Evolutionary conservation across 2,329 filamentous ascomycete species (phyloP).

Genomic region (Rachicladosporium sp.): DNA sequence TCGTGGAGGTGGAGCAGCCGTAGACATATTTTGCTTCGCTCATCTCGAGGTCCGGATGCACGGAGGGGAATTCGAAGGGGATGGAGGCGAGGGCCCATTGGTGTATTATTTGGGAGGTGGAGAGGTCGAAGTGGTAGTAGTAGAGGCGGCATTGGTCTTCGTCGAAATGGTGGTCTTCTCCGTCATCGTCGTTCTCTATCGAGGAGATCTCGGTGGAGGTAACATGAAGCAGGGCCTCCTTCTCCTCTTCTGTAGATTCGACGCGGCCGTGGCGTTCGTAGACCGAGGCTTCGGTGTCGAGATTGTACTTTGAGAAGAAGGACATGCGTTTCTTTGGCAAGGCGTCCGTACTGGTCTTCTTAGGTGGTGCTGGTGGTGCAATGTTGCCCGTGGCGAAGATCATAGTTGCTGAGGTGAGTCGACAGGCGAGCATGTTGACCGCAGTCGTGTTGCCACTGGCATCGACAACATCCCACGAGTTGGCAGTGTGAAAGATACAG

Average conservation of each 20-base stretch:
- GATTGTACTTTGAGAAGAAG: conserved; percentile 35
- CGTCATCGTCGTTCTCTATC: conserved; percentile 1
- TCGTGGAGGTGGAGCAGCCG: conserved; percentile 49
- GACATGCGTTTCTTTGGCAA: conserved; percentile 26
- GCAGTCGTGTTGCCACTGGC: conserved; percentile 23
- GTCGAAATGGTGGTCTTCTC: conserved; percentile 27
- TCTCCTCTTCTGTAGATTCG: conserved; percentile 17
- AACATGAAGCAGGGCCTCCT: conserved; percentile 15
- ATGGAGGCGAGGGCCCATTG: conserved; percentile 55
- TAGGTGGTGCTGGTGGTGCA: conserved; percentile 31
- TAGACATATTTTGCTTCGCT: conserved; percentile 48
- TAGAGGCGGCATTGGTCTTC: conserved; percentile 58
- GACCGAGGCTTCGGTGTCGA: conserved; percentile 15
- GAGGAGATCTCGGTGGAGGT: conserved; percentile 2
- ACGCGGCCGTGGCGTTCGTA: conserved; percentile 13
- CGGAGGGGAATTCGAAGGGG: conserved; percentile 55
- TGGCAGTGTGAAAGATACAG: conserved; percentile 61
- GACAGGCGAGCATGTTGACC: conserved; percentile 54
- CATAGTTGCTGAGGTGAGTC: conserved; percentile 52
- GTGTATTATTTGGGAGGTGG: conserved; percentile 35
- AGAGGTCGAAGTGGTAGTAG: conserved; percentile 51
- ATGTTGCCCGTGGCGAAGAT: conserved; percentile 56
- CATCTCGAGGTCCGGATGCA: conserved; percentile 46
- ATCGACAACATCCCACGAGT: conserved; percentile 49
- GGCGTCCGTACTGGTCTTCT: conserved; percentile 1